Conservation (phyloP, 1,139 yeast genomes). For the Candida dubliniensis region DNA sequence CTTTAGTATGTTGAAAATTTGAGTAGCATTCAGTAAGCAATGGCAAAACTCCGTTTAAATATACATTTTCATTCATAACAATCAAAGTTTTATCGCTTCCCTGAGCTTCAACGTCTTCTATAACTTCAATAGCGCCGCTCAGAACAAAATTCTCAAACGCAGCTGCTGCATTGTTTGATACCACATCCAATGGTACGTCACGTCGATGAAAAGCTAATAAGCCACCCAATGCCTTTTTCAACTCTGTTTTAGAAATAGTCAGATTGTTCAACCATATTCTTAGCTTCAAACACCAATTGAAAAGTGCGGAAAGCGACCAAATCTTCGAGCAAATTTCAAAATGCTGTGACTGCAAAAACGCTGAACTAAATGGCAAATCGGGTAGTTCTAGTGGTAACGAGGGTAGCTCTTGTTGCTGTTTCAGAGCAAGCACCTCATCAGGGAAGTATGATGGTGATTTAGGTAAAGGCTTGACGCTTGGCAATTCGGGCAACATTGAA, state of each 20-base stretch:
- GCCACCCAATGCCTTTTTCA: slow-evolving; percentile 50
- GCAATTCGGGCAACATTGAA: slow-evolving; percentile 44
- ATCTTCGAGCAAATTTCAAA: slow-evolving; percentile 38
- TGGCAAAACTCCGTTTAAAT: slow-evolving; percentile 38
- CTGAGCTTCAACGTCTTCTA: slow-evolving; percentile 11
- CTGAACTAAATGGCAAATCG: slow-evolving; percentile 55
- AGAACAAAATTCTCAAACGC: slow-evolving; percentile 48
- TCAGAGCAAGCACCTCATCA: slow-evolving; percentile 2
- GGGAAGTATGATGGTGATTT: slow-evolving; percentile 2
- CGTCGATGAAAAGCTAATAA: slow-evolving; percentile 53
- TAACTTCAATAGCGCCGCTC: slow-evolving; percentile 43
- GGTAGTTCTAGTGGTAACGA: slow-evolving; percentile 58
- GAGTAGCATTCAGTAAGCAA: slow-evolving; percentile 42
- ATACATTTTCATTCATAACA: slow-evolving; percentile 20
- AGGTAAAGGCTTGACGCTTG: slow-evolving; percentile 12
- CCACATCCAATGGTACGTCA: slow-evolving; percentile 53
- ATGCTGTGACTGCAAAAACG: slow-evolving; percentile 49
- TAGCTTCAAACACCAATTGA: slow-evolving; percentile 49
- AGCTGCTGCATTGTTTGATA: slow-evolving; percentile 56
- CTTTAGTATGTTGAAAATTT: slow-evolving; percentile 23
- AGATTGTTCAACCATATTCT: slow-evolving; percentile 53
- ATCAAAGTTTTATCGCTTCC: slow-evolving; percentile 23
- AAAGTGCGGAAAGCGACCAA: slow-evolving; percentile 46
- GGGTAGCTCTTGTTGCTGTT: slow-evolving; percentile 35
- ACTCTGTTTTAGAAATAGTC: slow-evolving; percentile 50